Percentiles rank a stretch among this genome's conserved stretches.
These are phyloP conservation scores for Ilyonectria mors-panacis DNA, from an alignment of 2,329 filamentous ascomycete genomes.

Conservation along the genomic window DNA sequence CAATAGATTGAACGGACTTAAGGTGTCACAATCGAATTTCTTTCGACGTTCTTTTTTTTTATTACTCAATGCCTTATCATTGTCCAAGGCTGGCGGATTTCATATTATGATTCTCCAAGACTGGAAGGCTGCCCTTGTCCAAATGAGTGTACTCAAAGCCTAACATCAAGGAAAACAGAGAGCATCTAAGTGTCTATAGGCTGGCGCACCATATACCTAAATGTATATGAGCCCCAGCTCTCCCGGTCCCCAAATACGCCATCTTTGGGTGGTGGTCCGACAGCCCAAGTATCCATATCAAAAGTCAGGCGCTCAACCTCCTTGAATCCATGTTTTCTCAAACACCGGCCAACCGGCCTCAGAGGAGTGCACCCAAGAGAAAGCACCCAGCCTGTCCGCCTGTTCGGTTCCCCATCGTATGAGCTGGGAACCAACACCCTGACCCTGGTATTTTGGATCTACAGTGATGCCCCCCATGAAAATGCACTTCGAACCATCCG, in stretches of 20 bases:
- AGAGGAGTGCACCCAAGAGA: slow-evolving; percentile 55
- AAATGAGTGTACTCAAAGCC: background rate
- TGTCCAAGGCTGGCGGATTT: too few relatives aligned
- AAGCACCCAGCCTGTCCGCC: slow-evolving; percentile 48
- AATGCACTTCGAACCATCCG: slow-evolving; percentile 50
- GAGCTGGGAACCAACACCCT: slow-evolving; percentile 52
- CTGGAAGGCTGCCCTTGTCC: background rate
- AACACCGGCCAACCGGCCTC: slow-evolving; percentile 51
- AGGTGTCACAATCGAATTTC: too few relatives aligned
- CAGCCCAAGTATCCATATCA: slow-evolving; percentile 52
- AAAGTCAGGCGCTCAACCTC: slow-evolving; percentile 48
- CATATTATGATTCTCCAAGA: too few relatives aligned
- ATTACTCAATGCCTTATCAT: too few relatives aligned
- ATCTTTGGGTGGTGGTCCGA: slow-evolving; percentile 42
- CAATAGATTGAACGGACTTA: too few relatives aligned
- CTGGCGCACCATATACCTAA: slow-evolving; percentile 49
- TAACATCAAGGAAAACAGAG: background rate
- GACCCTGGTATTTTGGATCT: slow-evolving; percentile 49
- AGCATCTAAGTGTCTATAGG: background rate
- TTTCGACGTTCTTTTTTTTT: too few relatives aligned
- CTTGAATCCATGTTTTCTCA: slow-evolving; percentile 50
- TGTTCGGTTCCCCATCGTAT: slow-evolving; percentile 51
- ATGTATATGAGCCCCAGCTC: slow-evolving; percentile 53
- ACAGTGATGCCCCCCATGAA: slow-evolving; percentile 52
- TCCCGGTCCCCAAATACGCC: slow-evolving; percentile 33